Evolutionary conservation across 805 yeast genomes (phyloP).

Genomic region (Metschnikowia proteae): DNA sequence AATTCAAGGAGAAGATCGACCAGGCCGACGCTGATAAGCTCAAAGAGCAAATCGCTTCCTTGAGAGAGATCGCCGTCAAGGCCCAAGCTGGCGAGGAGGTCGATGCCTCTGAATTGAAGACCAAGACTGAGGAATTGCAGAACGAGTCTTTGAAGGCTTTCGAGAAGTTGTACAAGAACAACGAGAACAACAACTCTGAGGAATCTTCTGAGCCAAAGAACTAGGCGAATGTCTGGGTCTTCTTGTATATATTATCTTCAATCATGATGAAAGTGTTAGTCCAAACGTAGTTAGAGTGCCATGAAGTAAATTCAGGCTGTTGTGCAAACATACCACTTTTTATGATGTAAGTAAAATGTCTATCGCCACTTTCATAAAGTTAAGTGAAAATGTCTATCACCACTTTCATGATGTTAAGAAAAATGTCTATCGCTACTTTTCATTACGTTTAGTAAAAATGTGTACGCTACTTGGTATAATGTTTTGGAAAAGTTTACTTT

Average conservation of each 20-base stretch:
- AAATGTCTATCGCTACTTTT: too few species aligned
- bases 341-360: too few species aligned
- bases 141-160: slow-evolving; percentile 70
- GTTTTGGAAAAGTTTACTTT: not conserved
- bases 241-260: slow-evolving; percentile 18
- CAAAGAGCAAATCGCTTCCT: slow-evolving; percentile 22
- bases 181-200: slow-evolving; percentile 18
- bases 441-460: too few species aligned
- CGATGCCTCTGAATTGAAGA: slow-evolving; percentile 59
- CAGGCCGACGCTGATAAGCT: slow-evolving; percentile 46
- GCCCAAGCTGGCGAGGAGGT: slow-evolving; percentile 63
- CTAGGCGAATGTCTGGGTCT: slow-evolving; percentile 14
- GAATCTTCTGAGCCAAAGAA: slow-evolving; percentile 28
- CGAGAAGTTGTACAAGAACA: slow-evolving; percentile 51
- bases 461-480: too few species aligned
- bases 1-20: slow-evolving; percentile 45
- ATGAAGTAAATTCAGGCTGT: not conserved
- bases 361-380: too few species aligned
- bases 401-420: too few species aligned
- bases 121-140: slow-evolving; percentile 73
- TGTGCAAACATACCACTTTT: too few species aligned
- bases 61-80: slow-evolving; percentile 62
- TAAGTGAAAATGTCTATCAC: too few species aligned
- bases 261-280: slow-evolving; percentile 6
- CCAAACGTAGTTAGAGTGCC: not conserved